Base-by-base conservation (phyloP, 495 filamentous ascomycete species). In the Penicillium parvum region DNA sequence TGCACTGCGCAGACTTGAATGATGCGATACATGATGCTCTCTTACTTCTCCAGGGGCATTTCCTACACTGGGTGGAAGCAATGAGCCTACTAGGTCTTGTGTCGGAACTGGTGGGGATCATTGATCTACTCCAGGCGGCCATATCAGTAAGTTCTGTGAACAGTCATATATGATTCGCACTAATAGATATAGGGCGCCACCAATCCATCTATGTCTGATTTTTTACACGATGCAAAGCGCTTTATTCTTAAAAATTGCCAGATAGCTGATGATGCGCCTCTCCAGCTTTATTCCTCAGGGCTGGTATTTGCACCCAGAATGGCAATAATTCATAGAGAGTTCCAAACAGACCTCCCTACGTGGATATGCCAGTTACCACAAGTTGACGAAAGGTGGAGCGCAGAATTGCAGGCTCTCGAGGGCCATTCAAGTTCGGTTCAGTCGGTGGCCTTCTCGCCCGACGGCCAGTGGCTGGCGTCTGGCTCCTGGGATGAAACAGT, bases 401-500 rank as follows among this genome's bases (percentile, higher is more conserved):
- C 25, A 27, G 25, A 27, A 27, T 27, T 27, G n/a, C 25, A 27
- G 25, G 7, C 7, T 27, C 41, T 60, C 12, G 43, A 50, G 15
- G 52, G 55, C 43, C 36, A 52, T 55, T 43, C 35, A 1, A 2
- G 1, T 28, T 11, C 5, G 23, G 26, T 45, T 38, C 1, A 1
- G 10, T 37, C 48, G 7, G 37, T 51, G 6, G 32, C 37, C 0
- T 51, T 51, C 32, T 51, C 48, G 11, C 37, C 37, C 4, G 32
- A 40, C 7, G 30, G 44, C 21, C 36, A 4, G 17, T 22, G 45
- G 1, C 30, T 62, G n/a, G 58, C 56, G 7, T 52, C 58, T 1
- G 33, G 42, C 32, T 55, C 41, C 1, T 0, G 3, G 8, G 60
- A 68, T 36, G 26, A 40, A 0, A 49, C 40, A 28, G 42, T 67